Evolutionary conservation across 73 alveolate species (phyloP), one percentile per base, ranked within the genome.

Genomic region (Urostyla sp.): DNA sequence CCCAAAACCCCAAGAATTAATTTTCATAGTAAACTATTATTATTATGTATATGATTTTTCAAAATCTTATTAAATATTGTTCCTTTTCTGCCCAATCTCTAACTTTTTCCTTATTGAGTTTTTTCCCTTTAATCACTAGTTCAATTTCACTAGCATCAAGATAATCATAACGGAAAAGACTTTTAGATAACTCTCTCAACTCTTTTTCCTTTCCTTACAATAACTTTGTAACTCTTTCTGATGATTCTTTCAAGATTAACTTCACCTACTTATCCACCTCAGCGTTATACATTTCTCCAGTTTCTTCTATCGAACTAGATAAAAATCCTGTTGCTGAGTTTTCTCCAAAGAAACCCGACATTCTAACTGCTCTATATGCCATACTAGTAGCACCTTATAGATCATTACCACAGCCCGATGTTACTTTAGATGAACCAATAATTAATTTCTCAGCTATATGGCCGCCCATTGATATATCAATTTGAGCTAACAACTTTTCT

Each of bases 371-470:
- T 38, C 86, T 15, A 51, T 80, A 60, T 4, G 87, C 92, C 31
- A 60, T n/a, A 27, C 37, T 26, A 31, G 92, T 66, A 21, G 92
- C 97, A 58, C 87, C 88, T 11, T 87, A 61, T 3, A 91, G 90
- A 57, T 91, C 97, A 31, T 80, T 75, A 21, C 87, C 85, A 56
- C 97, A 90, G 11, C 97, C 97, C 1, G 92, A 87, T 4, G 97
- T 87, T 20, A 91, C 77, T 45, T 82, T 78, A 55, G 75, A 88
- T 23, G 67, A 82, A 0, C 94, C 94, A 36, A 84, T 67, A 51
- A 91, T 59, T 38, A 91, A 60, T 69, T 87, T 83, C 78, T 91
- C 97, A 20, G 97, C 97, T 0, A 90, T 95, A 43, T 84, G 78
- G 45, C 97, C 97, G 0, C 97, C 97, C 91, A 91, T 76, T 23